Base-by-base conservation (phyloP, 2,329 filamentous ascomycete genomes). In the Pseudopyrenochaeta lycopersici region DNA sequence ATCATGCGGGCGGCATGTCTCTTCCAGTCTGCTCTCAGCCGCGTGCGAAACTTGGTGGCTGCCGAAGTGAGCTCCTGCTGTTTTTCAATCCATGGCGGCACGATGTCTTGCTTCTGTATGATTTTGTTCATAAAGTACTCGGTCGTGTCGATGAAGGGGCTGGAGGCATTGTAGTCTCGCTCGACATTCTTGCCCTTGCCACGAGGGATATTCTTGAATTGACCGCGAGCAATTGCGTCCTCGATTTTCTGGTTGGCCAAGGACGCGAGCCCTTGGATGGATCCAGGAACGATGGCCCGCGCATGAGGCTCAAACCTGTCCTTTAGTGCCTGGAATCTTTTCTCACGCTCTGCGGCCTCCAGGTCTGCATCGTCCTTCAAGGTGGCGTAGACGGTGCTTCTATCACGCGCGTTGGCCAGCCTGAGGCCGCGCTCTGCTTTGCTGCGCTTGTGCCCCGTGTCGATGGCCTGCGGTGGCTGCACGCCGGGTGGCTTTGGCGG, bases 41-140 rank as follows among this genome's bases (percentile, higher is more conserved):
- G 81, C 2, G 81, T 78, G 2, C 95, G 85, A 70, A 99, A 97
- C 1, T 82, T 81, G 11, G 81, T 83, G 1, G 88, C 84, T 0
- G 90, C 84, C 55, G 85, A 87, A 10, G 87, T 83, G 5, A 98
- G 80, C 67, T 97, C 92, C 72, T 98, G 94, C 74, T 99, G 95
- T 77, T 97, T 98, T 77, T 99, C 95, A 54, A 99, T 98, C 95
- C 95, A 99, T 0, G 94, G 94, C 1, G 95, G 95, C 0, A 96
- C 91, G 54, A 98, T 91, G 17, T 97, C 93, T 76, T 99, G 95
- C 53, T 90, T 89, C 77, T 97, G 91, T 59, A 99, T 97, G 80
- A 98, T 97, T 77, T 96, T 95, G 78, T 99, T 98, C 89, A 98
- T 90, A 66, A 98, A 91, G 73, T 97, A 97, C 76, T 98, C 94